phyloP scores from a whole-genome alignment of 2,329 filamentous ascomycete genomes.

The Fusarium sterilihyphosum region DNA sequence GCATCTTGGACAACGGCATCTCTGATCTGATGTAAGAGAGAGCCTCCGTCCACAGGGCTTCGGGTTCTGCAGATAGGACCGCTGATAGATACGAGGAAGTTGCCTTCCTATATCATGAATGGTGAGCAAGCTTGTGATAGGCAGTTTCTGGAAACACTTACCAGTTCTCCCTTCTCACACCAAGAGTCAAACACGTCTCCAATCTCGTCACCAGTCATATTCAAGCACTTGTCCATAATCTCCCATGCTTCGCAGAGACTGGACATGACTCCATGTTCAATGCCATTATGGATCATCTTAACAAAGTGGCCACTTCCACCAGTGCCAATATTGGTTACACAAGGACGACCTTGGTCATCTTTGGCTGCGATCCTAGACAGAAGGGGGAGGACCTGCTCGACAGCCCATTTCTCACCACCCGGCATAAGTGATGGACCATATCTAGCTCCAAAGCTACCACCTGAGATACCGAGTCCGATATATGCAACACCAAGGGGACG shows the following conservation, averaged over 20 bases:
- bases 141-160: neutral
- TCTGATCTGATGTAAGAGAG: conserved; percentile 69
- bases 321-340: conserved; percentile 68
- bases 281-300: conserved; percentile 81
- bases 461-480: conserved; percentile 74
- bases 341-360: conserved; percentile 64
- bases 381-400: conserved; percentile 69
- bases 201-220: conserved; percentile 68
- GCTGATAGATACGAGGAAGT: conserved; percentile 71
- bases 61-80: conserved; percentile 67
- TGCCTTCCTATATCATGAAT: conserved; percentile 49
- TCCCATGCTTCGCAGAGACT: conserved; percentile 72
- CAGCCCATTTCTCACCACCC: conserved; percentile 65
- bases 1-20: conserved; percentile 79
- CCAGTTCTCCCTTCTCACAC: conserved; percentile 67
- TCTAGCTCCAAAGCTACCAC: conserved; percentile 74
- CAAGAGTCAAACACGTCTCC: conserved; percentile 68
- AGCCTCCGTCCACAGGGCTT: conserved; percentile 50
- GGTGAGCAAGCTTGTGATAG: neutral
- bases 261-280: conserved; percentile 77
- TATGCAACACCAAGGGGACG: conserved; percentile 68
- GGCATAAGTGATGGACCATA: conserved; percentile 75
- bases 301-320: conserved; percentile 76
- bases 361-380: conserved; percentile 71
- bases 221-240: conserved; percentile 67